phyloP scores from a whole-genome alignment of 2,329 filamentous ascomycete genomes.

The Trichoderma hamatum region DNA sequence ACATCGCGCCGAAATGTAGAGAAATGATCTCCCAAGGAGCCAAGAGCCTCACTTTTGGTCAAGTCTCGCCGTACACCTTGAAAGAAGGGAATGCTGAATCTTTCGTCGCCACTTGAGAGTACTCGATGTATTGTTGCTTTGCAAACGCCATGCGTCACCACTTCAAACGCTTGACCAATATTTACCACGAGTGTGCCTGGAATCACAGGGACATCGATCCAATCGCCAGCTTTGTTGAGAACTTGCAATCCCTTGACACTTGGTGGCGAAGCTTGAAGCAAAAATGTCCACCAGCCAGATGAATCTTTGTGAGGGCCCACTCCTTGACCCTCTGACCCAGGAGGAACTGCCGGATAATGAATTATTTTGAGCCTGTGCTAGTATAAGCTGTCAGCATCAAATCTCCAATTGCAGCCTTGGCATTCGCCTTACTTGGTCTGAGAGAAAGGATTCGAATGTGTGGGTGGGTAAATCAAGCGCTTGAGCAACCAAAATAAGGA shows the following conservation, averaged over 20 bases:
- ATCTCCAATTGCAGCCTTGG: too few species aligned
- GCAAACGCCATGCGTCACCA: constrained; percentile 56
- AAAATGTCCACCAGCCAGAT: constrained; percentile 66
- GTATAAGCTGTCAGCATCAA: too few species aligned
- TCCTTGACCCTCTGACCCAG: constrained; percentile 46
- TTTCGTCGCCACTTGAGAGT: constrained; percentile 38
- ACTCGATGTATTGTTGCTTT: constrained; percentile 56
- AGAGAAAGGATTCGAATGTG: constrained; percentile 56
- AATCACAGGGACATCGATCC: constrained; percentile 54
- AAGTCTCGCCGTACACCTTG: constrained; percentile 53
- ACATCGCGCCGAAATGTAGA: constrained; percentile 15
- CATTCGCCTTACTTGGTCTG: too few species aligned
- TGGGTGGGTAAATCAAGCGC: constrained; percentile 54
- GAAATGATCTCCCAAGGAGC: constrained; percentile 45
- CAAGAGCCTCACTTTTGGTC: constrained; percentile 48
- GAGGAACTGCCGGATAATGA: constrained; percentile 49
- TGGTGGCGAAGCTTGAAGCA: constrained; percentile 61
- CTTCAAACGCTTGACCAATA: constrained; percentile 61
- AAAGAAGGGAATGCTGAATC: constrained; percentile 51
- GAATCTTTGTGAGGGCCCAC: constrained; percentile 66
- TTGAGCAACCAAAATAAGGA: constrained; percentile 59
- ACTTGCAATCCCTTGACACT: constrained; percentile 54
- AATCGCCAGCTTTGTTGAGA: constrained; percentile 50
- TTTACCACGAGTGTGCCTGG: constrained; percentile 59
- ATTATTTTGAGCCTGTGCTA: constrained; percentile 64